A percentile compares a stretch with the other conserved stretches of the same genome.
phyloP scores from a whole-genome alignment of 1,139 yeast genomes.

The Yamadazyma dushanensis region DNA sequence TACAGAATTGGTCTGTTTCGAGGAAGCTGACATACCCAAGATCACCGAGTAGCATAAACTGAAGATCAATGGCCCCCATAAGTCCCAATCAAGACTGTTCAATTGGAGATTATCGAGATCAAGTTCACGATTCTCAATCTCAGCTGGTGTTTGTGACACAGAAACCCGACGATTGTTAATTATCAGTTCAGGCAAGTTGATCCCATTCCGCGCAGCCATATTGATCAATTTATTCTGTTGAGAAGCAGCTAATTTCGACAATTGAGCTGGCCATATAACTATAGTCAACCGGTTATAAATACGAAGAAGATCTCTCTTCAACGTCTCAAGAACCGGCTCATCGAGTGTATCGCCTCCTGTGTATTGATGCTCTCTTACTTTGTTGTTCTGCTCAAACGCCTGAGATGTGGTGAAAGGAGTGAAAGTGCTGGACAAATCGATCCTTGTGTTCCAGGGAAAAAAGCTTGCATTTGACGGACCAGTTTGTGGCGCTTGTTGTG shows the following conservation, averaged over 20 bases:
- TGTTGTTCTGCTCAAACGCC: constrained; percentile 35
- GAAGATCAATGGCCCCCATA: constrained; percentile 87
- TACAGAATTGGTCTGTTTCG: constrained; percentile 41
- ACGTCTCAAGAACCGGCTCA: constrained; percentile 73
- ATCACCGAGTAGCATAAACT: constrained; percentile 63
- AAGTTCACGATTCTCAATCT: constrained; percentile 21
- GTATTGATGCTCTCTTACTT: constrained; percentile 68
- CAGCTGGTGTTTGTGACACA: constrained; percentile 31
- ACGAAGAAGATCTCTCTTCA: constrained; percentile 64
- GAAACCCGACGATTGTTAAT: constrained; percentile 29
- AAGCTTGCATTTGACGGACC: constrained; percentile 14
- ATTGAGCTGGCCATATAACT: constrained; percentile 70
- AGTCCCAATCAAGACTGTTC: constrained; percentile 69
- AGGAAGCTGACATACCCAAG: constrained; percentile 45
- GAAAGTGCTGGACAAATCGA: constrained; percentile 38
- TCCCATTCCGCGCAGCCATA: constrained; percentile 47
- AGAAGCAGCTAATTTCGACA: constrained; percentile 40
- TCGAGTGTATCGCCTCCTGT: constrained; percentile 84
- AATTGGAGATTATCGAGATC: constrained; percentile 22
- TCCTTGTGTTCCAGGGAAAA: constrained; percentile 28
- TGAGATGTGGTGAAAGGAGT: constrained; percentile 30
- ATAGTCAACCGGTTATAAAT: constrained; percentile 65
- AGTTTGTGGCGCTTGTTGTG: background rate
- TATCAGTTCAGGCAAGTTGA: constrained; percentile 43
- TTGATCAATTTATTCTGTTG: constrained; percentile 46